These are phyloP conservation scores for Colletotrichum costaricense DNA, from an alignment of 2,329 filamentous ascomycete species.

Conservation along the genomic window DNA sequence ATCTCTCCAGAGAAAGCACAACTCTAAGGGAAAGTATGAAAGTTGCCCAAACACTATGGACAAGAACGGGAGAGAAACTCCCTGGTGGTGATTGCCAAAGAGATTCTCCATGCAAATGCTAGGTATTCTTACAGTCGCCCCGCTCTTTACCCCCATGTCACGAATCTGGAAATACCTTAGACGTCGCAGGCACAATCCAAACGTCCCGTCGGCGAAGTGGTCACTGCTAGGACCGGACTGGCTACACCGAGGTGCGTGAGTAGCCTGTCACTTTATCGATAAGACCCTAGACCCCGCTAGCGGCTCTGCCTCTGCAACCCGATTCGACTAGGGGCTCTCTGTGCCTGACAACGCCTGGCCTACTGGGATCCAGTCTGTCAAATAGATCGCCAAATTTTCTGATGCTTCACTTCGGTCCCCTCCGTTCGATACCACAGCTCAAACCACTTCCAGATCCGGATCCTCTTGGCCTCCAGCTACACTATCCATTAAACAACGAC, in stretches of 20 bases:
- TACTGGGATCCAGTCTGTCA: not conserved
- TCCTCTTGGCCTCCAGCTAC: slow-evolving; percentile 15
- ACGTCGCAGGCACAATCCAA: not conserved
- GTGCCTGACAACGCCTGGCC: not conserved
- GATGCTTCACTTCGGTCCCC: slow-evolving; percentile 20
- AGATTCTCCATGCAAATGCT: slow-evolving; percentile 10
- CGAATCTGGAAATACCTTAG: not conserved
- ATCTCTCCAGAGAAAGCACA: not conserved
- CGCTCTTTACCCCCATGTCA: not conserved
- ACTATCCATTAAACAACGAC: slow-evolving; percentile 3
- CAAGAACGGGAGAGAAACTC: slow-evolving; percentile 5
- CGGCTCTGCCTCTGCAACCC: slow-evolving; percentile 29
- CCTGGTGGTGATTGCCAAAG: slow-evolving; percentile 1
- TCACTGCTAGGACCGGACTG: slow-evolving; percentile 1
- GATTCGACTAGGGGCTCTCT: slow-evolving; percentile 24
- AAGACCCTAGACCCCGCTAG: slow-evolving; percentile 14
- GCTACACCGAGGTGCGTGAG: slow-evolving; percentile 24
- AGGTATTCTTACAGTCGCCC: not conserved
- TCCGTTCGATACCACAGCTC: slow-evolving; percentile 18
- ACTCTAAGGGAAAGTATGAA: not conserved
- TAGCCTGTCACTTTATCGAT: slow-evolving; percentile 26
- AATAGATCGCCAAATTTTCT: slow-evolving; percentile 33
- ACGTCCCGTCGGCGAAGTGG: not conserved
- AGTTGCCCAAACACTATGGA: not conserved
- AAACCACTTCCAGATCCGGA: slow-evolving; percentile 28